Evolutionary conservation across 306 rosid genomes (phyloP).

Genomic region (Gastrolobium villosum): DNA sequence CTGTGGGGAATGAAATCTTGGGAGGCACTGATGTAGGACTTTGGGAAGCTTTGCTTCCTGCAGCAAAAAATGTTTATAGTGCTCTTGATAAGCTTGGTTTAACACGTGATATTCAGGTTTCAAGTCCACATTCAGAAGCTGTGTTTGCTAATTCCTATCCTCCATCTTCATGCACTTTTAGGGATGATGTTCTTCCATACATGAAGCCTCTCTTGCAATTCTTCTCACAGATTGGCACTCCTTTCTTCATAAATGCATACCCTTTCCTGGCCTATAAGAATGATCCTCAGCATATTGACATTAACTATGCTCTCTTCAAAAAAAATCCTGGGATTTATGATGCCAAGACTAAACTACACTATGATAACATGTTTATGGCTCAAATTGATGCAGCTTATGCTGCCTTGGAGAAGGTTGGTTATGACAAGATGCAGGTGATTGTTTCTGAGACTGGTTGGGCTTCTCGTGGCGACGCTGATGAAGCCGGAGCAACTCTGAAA

Average conservation of each 20-base stretch:
- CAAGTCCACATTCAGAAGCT: slow-evolving; percentile 94
- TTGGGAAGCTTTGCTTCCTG: slow-evolving; percentile 81
- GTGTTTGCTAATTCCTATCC: slow-evolving; percentile 90
- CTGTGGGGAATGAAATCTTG: slow-evolving; percentile 86
- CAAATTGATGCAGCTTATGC: slow-evolving; percentile 85
- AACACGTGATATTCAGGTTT: slow-evolving; percentile 64
- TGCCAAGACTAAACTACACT: slow-evolving; percentile 79
- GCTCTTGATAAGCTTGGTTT: slow-evolving; percentile 66
- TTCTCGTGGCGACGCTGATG: slow-evolving; percentile 75
- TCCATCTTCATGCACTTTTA: slow-evolving; percentile 84
- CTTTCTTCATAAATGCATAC: slow-evolving; percentile 92
- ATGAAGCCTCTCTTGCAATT: slow-evolving; percentile 87
- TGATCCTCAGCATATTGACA: slow-evolving; percentile 82
- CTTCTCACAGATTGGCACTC: slow-evolving; percentile 76
- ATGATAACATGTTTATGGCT: slow-evolving; percentile 90
- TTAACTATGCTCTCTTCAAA: slow-evolving; percentile 82
- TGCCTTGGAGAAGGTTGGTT: slow-evolving; percentile 86
- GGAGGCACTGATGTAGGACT: slow-evolving; percentile 62
- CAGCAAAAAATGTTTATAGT: slow-evolving; percentile 74
- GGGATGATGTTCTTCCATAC: slow-evolving; percentile 66
- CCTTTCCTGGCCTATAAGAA: slow-evolving; percentile 92
- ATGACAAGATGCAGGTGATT: slow-evolving; percentile 74
- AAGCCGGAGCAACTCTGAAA: slow-evolving; percentile 68
- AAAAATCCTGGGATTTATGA: slow-evolving; percentile 74
- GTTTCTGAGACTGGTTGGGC: slow-evolving; percentile 98